Conservation (phyloP, 345 rosid genomes). For the Conringia planisiliqua region DNA sequence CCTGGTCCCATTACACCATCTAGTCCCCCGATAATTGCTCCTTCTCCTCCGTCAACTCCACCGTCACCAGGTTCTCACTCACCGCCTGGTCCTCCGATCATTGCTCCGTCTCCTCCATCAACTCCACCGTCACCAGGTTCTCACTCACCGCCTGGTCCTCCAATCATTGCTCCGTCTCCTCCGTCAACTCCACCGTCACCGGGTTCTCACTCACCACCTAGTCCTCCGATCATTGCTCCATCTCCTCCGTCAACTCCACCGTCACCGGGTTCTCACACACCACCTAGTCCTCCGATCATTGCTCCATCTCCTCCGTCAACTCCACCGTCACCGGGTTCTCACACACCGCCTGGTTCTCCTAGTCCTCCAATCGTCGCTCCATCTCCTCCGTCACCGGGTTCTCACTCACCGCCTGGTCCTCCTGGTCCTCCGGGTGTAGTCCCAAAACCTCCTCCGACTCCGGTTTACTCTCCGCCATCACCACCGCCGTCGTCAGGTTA, state of each 20-base stretch:
- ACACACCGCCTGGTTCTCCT: neutral
- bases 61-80: conserved; percentile 29
- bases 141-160: conserved; percentile 11
- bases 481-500: conserved; percentile 27
- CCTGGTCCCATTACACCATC: conserved; percentile 28
- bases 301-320: conserved; percentile 24
- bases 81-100: conserved; percentile 8
- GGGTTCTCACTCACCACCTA: conserved; percentile 11
- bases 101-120: conserved; percentile 18
- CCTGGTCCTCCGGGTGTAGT: neutral
- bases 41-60: conserved; percentile 31
- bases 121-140: conserved; percentile 36
- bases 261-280: conserved; percentile 25
- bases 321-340: conserved; percentile 31
- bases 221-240: conserved; percentile 3
- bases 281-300: conserved; percentile 6
- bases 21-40: conserved; percentile 6
- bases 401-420: neutral
- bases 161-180: conserved; percentile 8
- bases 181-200: conserved; percentile 37
- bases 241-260: conserved; percentile 34
- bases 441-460: neutral
- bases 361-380: conserved; percentile 7
- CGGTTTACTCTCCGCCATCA: conserved; percentile 15
- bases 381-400: conserved; percentile 28